Conservation (phyloP, 2,329 filamentous ascomycete genomes). For the Scortechinia acanthostroma region DNA sequence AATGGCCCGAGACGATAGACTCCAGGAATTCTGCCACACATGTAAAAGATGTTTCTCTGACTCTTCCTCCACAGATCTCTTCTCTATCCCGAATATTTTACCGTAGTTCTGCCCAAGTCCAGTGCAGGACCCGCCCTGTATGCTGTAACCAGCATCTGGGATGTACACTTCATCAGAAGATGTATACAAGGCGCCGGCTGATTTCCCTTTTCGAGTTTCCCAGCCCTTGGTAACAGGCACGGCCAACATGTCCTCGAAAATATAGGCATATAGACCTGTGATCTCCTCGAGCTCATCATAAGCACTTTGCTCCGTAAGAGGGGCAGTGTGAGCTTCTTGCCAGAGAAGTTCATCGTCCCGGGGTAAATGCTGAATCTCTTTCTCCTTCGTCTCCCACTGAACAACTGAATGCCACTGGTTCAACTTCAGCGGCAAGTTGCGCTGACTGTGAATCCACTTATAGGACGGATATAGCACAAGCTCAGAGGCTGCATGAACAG, state of each 20-base stretch:
- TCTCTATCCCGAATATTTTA: slow-evolving; percentile 99
- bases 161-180: slow-evolving; percentile 97
- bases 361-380: slow-evolving; percentile 71
- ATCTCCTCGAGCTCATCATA: slow-evolving; percentile 85
- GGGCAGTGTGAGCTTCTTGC: slow-evolving; percentile 94
- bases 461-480: slow-evolving; percentile 94
- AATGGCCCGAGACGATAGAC: slow-evolving; percentile 90
- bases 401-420: slow-evolving; percentile 93
- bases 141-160: slow-evolving; percentile 87
- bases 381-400: slow-evolving; percentile 94
- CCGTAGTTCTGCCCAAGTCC: slow-evolving; percentile 90
- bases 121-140: slow-evolving; percentile 93
- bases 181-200: slow-evolving; percentile 91
- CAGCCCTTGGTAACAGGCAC: slow-evolving; percentile 87
- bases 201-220: slow-evolving; percentile 98
- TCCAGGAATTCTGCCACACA: slow-evolving; percentile 98
- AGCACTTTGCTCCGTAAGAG: slow-evolving; percentile 76
- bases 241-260: slow-evolving; percentile 89
- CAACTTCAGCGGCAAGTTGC: slow-evolving; percentile 84
- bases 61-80: slow-evolving; percentile 93
- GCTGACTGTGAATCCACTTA: slow-evolving; percentile 94
- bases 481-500: slow-evolving; percentile 63
- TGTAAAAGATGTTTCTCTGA: slow-evolving; percentile 75
- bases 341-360: slow-evolving; percentile 91
- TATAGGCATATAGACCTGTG: slow-evolving; percentile 80